Conservation (phyloP, 2,329 filamentous ascomycete species). For the Trichoderma aggressivum region DNA sequence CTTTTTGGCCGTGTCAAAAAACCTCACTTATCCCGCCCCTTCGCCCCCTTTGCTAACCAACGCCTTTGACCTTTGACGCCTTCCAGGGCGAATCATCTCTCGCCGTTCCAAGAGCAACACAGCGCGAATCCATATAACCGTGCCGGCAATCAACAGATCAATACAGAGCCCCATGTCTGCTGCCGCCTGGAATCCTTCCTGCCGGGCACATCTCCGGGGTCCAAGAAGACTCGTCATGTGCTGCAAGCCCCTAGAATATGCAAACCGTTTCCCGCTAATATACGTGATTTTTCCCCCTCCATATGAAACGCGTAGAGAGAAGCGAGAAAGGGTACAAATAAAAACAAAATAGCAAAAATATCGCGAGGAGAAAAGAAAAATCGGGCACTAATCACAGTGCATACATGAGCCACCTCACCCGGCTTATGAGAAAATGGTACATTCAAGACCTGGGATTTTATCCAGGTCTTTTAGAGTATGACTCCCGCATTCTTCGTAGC, state of each 20-base stretch:
- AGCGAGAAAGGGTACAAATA: neutral
- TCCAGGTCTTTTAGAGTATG: neutral
- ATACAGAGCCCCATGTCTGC: neutral
- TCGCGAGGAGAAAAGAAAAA: neutral
- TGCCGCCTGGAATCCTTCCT: neutral
- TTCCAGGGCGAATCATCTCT: neutral
- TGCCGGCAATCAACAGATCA: neutral
- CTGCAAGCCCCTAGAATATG: conserved; percentile 5
- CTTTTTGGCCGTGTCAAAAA: neutral
- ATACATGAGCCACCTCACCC: conserved; percentile 8
- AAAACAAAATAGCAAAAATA: neutral
- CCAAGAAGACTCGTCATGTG: neutral
- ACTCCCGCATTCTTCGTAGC: conserved; percentile 8
- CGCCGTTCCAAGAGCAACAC: neutral
- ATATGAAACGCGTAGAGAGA: neutral
- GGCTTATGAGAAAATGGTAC: conserved; percentile 4
- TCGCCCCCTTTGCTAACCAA: conserved; percentile 3
- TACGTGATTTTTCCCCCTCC: neutral
- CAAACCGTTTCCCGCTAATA: conserved; percentile 6
- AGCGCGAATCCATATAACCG: neutral
- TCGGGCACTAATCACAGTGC: conserved; percentile 5
- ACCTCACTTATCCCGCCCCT: neutral
- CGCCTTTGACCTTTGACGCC: conserved; percentile 19
- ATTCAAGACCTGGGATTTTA: neutral
- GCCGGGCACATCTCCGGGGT: neutral